Base-by-base conservation (phyloP, 257 asterid genomes). In the Jaltomata sinuosa region DNA sequence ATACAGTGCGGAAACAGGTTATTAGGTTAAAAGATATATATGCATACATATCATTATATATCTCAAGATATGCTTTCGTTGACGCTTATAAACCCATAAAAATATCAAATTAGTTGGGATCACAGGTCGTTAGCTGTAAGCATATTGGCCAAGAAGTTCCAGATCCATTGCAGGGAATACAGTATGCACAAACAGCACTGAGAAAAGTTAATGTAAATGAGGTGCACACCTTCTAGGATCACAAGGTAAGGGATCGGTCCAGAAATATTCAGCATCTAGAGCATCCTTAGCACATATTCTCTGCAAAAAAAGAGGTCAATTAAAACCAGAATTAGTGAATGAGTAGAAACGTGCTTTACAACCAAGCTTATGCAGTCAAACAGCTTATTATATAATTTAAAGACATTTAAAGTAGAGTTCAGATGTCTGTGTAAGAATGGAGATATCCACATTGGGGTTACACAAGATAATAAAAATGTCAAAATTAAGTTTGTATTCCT, bases 191-290 rank as follows among this genome's bases (percentile, higher is more conserved):
- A 74, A 74, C 81, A 74, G 81, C 59, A 25, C 59, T 3, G 69
- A 57, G 53, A 52, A 25, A 76, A 19, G 6, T 47, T 65, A 22
- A 82, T 85, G 71, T 21, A 15, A 74, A 82, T 38, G 32, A 74
- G 38, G 80, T 74, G 34, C 36, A 94, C 97, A 94, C 99, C 97
- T 97, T 88, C 85, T 93, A 3, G 98, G 99, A 90, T 97, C 98
- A 57, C 99, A 97, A 38, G 99, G 98, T 84, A 94, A 88, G 80
- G 99, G 99, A 83, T 97, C 98, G n/a, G 94, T 86, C 98, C 97
- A 93, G 91, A 97, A 97, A 88, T 95, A 97, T 81, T 97, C 99
- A 82, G 97, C 98, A 90, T 94, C 97, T 82, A 97, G 90, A 81
- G 99, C 99, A 88, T 94, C 98, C 89, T 93, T 92, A 21, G 98